phyloP scores from a whole-genome alignment of 2,329 filamentous ascomycete genomes.

The Epichloe scottii region DNA sequence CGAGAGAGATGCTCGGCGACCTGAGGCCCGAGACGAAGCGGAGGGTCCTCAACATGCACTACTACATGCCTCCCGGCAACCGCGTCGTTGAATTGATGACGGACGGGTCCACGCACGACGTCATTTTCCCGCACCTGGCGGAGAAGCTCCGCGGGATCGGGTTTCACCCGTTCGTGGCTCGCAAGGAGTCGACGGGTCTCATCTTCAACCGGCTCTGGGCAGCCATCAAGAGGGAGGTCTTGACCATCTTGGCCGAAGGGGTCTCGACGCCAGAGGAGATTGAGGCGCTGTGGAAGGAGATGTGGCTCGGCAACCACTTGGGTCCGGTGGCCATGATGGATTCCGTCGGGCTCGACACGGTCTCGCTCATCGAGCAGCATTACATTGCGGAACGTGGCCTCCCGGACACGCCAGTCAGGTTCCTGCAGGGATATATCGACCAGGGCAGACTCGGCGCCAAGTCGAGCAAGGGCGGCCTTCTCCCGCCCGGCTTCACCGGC shows the following conservation, averaged over 20 bases:
- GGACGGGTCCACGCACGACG: constrained; percentile 27
- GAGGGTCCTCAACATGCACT: constrained; percentile 38
- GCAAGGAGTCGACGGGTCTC: constrained; percentile 38
- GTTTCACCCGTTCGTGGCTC: constrained; percentile 27
- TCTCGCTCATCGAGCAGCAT: constrained; percentile 37
- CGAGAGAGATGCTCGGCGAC: constrained; percentile 32
- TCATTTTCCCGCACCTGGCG: constrained; percentile 32
- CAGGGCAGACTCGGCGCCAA: constrained; percentile 35
- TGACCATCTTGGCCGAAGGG: constrained; percentile 36
- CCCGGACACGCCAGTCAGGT: constrained; percentile 28
- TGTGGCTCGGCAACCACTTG: constrained; percentile 17
- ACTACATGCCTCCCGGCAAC: constrained; percentile 34
- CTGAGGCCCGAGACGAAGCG: constrained; percentile 23
- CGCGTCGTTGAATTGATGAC: constrained; percentile 43
- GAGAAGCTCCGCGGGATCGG: constrained; percentile 27
- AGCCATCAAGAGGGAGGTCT: constrained; percentile 38
- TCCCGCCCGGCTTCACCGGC: constrained; percentile 13
- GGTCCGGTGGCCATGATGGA: constrained; percentile 27
- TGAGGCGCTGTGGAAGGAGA: constrained; percentile 33
- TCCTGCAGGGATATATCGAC: constrained; percentile 30
- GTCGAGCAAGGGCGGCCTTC: constrained; percentile 26
- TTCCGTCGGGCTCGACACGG: constrained; percentile 38
- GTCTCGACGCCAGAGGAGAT: constrained; percentile 36
- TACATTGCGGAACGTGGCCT: constrained; percentile 38
- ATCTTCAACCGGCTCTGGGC: constrained; percentile 46